Evolutionary conservation across 495 filamentous ascomycete genomes (phyloP), one percentile per base, ranked within the genome.

Genomic region (Paragyromitra xinjiangensis): DNA sequence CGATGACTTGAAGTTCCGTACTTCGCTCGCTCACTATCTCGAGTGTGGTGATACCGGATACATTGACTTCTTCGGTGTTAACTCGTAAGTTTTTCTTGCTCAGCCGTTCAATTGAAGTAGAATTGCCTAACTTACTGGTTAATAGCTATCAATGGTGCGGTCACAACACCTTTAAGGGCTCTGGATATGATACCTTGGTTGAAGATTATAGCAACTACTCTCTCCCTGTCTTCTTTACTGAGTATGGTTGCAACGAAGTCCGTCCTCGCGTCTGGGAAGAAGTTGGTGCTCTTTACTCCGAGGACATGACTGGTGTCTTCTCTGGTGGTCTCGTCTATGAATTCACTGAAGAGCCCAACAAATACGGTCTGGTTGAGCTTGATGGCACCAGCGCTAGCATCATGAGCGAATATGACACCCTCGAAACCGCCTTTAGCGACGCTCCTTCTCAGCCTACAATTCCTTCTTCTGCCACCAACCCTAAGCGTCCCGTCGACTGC

Each of bases 291-390:
- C 90, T 98, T 70, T 98, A 97, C 90, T 89, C 87, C 81, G 85
- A 85, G 26, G 82, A 96, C 71, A 99, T 99, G 95, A 95, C 93
- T 11, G 79, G 84, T 62, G 95, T 98, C 77, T 99, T 97, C 88
- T 97, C 95, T 76, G 95, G 95, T 78, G 95, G 95, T 81, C 89
- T 99, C 53, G 92, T 97, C 82, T 99, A 98, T 86, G 95, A 99
- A 84, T 99, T 97, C 86, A 90, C 91, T 71, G 84, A 94, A 84
- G 94, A 94, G 82, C 85, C 85, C 50, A 91, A 88, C 85, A 82
- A 86, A 42, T 98, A 91, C 86, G 95, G 95, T 75, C 88, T 99
- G 62, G 92, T 96, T 79, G 80, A 87, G 69, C 86, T 99, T 82
- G 82, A 83, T 64, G 74, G 51, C 14, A 29, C 39, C 14, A 11